A percentile compares a stretch with the other conserved stretches of the same genome.
Evolutionary conservation across 2,329 filamentous ascomycete genomes (phyloP).

Genomic region (Fusarium verticillioides): DNA sequence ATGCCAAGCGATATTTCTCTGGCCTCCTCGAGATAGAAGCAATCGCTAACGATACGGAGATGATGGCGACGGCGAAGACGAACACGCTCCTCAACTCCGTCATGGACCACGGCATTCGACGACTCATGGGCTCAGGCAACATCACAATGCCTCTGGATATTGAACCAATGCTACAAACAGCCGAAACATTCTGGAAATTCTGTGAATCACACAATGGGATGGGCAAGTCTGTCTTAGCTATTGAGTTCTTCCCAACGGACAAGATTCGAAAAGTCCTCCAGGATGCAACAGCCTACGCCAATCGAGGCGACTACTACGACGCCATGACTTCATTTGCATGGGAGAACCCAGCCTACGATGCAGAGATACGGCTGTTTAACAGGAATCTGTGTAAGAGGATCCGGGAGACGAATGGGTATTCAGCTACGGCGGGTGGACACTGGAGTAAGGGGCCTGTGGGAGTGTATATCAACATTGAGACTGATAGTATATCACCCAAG

Average conservation of each 20-base stretch:
- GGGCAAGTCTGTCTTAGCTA: slow-evolving; percentile 43
- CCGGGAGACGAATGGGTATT: slow-evolving; percentile 40
- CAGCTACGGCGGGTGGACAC: slow-evolving; percentile 22
- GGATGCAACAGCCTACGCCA: slow-evolving; percentile 56
- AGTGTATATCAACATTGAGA: slow-evolving; percentile 47
- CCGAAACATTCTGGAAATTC: slow-evolving; percentile 44
- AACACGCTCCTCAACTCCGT: slow-evolving; percentile 42
- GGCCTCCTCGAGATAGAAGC: slow-evolving; percentile 23
- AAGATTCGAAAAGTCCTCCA: slow-evolving; percentile 52
- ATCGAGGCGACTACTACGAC: slow-evolving; percentile 58
- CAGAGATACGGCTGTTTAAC: slow-evolving; percentile 52
- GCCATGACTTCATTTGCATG: slow-evolving; percentile 55
- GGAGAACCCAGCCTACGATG: slow-evolving; percentile 52
- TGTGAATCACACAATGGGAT: slow-evolving; percentile 37
- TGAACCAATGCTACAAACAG: slow-evolving; percentile 44
- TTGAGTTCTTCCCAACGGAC: slow-evolving; percentile 56
- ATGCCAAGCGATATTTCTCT: slow-evolving; percentile 38
- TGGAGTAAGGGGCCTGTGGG: slow-evolving; percentile 41
- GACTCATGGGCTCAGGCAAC: slow-evolving; percentile 43
- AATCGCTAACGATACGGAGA: slow-evolving; percentile 12
- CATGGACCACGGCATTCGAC: slow-evolving; percentile 41
- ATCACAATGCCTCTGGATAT: slow-evolving; percentile 50
- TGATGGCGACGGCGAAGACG: slow-evolving; percentile 37
- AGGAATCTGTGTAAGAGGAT: slow-evolving; percentile 46
- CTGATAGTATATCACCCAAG: slow-evolving; percentile 37